Conservation (phyloP, 352 stramenopile species). For the Thalassiosira hispida region DNA sequence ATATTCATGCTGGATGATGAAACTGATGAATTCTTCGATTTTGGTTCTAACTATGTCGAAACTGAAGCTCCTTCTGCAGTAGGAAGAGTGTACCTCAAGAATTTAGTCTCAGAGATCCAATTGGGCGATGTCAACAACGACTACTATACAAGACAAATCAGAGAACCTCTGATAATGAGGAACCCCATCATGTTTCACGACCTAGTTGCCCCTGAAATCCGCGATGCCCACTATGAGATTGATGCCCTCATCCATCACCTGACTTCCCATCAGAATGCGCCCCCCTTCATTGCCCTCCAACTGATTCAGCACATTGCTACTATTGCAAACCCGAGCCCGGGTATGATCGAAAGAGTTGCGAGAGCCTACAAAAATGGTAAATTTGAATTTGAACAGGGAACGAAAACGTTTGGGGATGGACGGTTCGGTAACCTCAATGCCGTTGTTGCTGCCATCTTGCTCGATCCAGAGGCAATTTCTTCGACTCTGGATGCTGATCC, state of each 20-base stretch:
- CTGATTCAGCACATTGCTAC: slow-evolving; percentile 65
- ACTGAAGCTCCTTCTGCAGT: neutral
- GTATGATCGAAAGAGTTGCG: slow-evolving; percentile 64
- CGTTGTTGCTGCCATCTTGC: slow-evolving; percentile 61
- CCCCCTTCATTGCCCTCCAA: slow-evolving; percentile 59
- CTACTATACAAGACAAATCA: slow-evolving; percentile 26
- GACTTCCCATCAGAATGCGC: slow-evolving; percentile 46
- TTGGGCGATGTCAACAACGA: slow-evolving; percentile 39
- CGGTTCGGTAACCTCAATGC: slow-evolving; percentile 63
- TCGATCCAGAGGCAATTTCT: slow-evolving; percentile 59
- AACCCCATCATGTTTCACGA: slow-evolving; percentile 62
- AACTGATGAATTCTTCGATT: slow-evolving; percentile 33
- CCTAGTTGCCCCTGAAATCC: slow-evolving; percentile 49
- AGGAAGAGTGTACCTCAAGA: slow-evolving; percentile 45
- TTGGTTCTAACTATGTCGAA: neutral
- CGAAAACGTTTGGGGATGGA: slow-evolving; percentile 50
- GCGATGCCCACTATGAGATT: slow-evolving; percentile 46
- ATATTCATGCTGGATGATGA: slow-evolving; percentile 51
- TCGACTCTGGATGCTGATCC: slow-evolving; percentile 59
- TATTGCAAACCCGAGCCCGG: slow-evolving; percentile 64
- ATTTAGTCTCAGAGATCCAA: slow-evolving; percentile 52
- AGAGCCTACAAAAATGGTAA: neutral
- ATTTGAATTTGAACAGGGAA: slow-evolving; percentile 49
- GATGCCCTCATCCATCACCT: slow-evolving; percentile 47
- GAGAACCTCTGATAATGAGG: slow-evolving; percentile 35